phyloP scores from a whole-genome alignment of 2,329 filamentous ascomycete genomes.

The Diaporthe ilicicola region DNA sequence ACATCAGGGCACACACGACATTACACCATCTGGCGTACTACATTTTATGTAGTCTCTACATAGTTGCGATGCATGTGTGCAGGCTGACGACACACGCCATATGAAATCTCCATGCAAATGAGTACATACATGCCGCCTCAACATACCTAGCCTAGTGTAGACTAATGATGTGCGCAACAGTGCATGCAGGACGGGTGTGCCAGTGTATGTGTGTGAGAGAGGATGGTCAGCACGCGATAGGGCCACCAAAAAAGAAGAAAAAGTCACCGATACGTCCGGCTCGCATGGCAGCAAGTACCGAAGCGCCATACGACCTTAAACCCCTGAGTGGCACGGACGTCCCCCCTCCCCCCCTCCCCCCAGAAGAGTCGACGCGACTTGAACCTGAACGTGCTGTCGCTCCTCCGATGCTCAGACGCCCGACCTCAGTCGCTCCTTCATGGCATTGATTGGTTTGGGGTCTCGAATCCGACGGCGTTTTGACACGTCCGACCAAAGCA shows the following conservation, averaged over 20 bases:
- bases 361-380: conserved; percentile 12
- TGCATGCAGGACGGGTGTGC: too few species aligned
- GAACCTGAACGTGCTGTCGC: conserved; percentile 4
- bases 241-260: too few species aligned
- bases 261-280: neutral
- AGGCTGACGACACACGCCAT: neutral
- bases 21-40: neutral
- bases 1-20: too few species aligned
- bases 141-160: too few species aligned
- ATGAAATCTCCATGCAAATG: too few species aligned
- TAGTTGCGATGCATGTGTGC: neutral
- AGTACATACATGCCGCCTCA: too few species aligned
- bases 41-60: too few species aligned
- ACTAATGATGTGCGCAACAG: too few species aligned
- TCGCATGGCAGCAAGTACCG: neutral
- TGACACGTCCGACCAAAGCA: conserved; percentile 18
- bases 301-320: conserved; percentile 2
- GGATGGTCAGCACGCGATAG: too few species aligned
- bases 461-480: conserved; percentile 20
- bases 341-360: too few species aligned
- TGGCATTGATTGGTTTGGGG: conserved; percentile 20
- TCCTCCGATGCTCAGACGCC: conserved; percentile 14
- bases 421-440: neutral
- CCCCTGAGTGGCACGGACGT: conserved; percentile 20
- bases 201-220: too few species aligned